These are phyloP conservation scores for Aristolochia contorta DNA, from an alignment of 164 flowering plant genomes.

Conservation along the genomic window DNA sequence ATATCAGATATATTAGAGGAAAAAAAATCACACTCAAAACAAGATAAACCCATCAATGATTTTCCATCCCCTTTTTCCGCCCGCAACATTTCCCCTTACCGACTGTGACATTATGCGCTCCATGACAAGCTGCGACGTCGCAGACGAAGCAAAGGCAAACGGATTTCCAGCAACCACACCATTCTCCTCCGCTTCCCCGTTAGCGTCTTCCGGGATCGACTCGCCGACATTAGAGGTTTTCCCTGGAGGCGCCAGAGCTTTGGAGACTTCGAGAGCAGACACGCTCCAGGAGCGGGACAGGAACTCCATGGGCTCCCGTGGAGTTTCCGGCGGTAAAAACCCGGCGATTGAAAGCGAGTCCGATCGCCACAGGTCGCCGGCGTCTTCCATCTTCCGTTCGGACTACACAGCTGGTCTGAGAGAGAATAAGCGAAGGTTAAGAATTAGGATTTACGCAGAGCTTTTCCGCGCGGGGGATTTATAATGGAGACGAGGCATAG, in stretches of 20 bases:
- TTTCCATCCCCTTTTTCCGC: too few relatives aligned
- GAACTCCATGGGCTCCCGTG: constrained; percentile 92
- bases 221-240: constrained; percentile 15
- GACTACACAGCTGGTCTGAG: too few relatives aligned
- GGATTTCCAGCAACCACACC: constrained; percentile 57
- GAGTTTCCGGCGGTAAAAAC: constrained; percentile 79
- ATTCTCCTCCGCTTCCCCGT: constrained; percentile 39
- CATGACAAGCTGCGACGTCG: constrained; percentile 72
- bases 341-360: constrained; percentile 8
- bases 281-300: constrained; percentile 92
- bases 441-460: background rate
- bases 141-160: constrained; percentile 64
- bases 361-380: constrained; percentile 12
- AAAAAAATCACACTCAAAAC: too few relatives aligned
- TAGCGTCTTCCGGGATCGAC: constrained; percentile 37
- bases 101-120: constrained; percentile 84
- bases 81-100: constrained; percentile 22
- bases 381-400: constrained; percentile 11
- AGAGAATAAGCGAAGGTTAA: background rate
- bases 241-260: constrained; percentile 41
- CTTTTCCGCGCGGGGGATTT: background rate
- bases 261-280: constrained; percentile 76
- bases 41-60: too few relatives aligned
- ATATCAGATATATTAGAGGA: too few relatives aligned
- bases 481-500: constrained; percentile 6